phyloP scores from a whole-genome alignment of 1,139 yeast species.

The Diutina mesorugosa region DNA sequence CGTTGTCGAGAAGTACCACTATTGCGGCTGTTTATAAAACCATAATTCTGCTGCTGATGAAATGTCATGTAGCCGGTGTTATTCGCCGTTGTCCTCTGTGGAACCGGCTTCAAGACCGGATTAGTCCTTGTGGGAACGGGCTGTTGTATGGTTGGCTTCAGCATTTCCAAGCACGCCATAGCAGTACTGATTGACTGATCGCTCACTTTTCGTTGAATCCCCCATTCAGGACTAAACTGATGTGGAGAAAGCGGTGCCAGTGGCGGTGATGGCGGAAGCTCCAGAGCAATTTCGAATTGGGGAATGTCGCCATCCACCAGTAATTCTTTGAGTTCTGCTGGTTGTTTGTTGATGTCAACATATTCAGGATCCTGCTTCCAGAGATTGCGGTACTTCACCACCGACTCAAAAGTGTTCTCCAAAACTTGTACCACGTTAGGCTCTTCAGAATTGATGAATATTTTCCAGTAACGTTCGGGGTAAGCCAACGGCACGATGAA shows the following conservation, averaged over 20 bases:
- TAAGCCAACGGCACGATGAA: slow-evolving; percentile 55
- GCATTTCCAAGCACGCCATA: slow-evolving; percentile 1
- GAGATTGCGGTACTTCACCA: slow-evolving; percentile 27
- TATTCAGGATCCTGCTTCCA: slow-evolving; percentile 2
- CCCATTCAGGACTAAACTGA: not conserved
- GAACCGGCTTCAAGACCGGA: not conserved
- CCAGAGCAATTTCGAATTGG: not conserved
- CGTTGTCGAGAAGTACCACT: not conserved
- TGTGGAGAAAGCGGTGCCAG: not conserved
- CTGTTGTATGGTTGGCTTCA: not conserved
- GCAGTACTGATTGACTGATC: not conserved
- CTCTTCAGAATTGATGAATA: slow-evolving; percentile 32
- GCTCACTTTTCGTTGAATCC: not conserved
- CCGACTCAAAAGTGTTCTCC: slow-evolving; percentile 23
- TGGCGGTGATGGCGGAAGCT: not conserved
- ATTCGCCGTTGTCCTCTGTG: not conserved
- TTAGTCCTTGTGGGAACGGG: not conserved
- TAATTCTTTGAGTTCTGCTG: slow-evolving; percentile 8
- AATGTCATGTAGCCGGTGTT: not conserved
- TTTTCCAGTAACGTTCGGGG: slow-evolving; percentile 65
- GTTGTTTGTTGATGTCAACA: slow-evolving; percentile 7
- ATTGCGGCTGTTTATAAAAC: not conserved
- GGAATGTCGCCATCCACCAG: slow-evolving; percentile 8
- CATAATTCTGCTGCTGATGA: not conserved
- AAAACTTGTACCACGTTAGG: slow-evolving; percentile 17